A percentile compares a stretch with the other conserved stretches of the same genome.
Conservation (phyloP, 805 yeast species). For the Hanseniaspora lachancei region DNA sequence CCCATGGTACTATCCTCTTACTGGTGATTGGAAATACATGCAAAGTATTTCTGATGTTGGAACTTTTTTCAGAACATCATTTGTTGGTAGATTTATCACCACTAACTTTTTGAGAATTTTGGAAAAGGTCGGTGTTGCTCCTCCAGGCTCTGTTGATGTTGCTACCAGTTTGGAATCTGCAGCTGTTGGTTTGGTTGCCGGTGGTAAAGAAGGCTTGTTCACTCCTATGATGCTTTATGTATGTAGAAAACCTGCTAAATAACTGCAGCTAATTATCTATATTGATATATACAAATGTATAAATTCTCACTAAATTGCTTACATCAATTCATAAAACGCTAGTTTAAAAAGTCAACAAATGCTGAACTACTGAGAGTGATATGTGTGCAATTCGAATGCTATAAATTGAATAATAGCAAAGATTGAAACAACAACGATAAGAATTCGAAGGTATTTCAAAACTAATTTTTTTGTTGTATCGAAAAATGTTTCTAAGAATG, state of each 20-base stretch:
- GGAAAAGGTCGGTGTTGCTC: constrained; percentile 80
- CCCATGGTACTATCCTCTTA: constrained; percentile 96
- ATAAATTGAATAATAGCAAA: not conserved
- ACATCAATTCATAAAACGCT: not conserved
- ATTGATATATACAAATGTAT: no score
- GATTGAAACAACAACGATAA: not conserved
- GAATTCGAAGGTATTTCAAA: not conserved
- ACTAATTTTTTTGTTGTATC: not conserved
- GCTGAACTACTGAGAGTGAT: not conserved
- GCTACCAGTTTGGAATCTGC: constrained; percentile 93
- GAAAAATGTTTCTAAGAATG: not conserved
- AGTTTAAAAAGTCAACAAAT: not conserved
- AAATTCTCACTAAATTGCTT: not conserved
- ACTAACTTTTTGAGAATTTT: constrained; percentile 65
- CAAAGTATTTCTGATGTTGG: constrained; percentile 65
- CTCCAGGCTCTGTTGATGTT: constrained; percentile 81
- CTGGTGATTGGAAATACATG: constrained; percentile 84
- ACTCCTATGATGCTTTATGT: constrained; percentile 97
- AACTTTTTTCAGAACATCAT: constrained; percentile 81
- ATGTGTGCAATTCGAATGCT: not conserved
- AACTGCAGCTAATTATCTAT: not conserved
- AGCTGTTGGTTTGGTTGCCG: constrained; percentile 85
- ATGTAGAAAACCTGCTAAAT: constrained; percentile 57
- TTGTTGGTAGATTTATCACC: constrained; percentile 73
- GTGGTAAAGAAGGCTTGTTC: constrained; percentile 79